Evolutionary conservation across 2,329 filamentous ascomycete genomes (phyloP).

Genomic region (Clarireedia hainanense): DNA sequence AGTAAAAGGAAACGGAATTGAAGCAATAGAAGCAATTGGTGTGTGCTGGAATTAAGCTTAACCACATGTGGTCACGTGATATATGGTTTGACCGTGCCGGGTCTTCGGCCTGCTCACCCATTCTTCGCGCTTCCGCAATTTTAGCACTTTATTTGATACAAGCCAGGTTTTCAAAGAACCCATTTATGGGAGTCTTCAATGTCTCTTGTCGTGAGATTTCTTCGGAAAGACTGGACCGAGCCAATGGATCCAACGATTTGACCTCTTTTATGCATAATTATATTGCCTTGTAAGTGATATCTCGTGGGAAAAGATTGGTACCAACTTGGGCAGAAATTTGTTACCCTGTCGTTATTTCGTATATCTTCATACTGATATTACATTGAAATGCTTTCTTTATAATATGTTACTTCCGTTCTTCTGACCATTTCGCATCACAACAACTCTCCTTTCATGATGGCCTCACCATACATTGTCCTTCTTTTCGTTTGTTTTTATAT

Average conservation of each 20-base stretch:
- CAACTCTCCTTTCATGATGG: neutral
- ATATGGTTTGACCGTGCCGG: neutral
- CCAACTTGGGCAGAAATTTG: neutral
- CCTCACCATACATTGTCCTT: slow-evolving; percentile 12
- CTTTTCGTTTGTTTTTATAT: slow-evolving; percentile 14
- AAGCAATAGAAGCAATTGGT: neutral
- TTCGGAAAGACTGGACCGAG: neutral
- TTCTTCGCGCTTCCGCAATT: neutral
- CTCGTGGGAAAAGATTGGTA: neutral
- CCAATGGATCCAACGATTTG: neutral
- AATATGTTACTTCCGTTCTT: neutral
- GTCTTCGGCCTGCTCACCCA: neutral
- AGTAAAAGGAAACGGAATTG: no score
- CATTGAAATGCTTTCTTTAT: neutral
- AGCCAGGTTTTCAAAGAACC: slow-evolving; percentile 6
- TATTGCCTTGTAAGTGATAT: neutral
- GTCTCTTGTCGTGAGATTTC: neutral
- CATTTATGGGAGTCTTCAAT: no score
- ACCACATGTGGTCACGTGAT: neutral
- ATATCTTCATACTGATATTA: slow-evolving; percentile 6
- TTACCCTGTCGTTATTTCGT: slow-evolving; percentile 2
- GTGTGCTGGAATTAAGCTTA: neutral
- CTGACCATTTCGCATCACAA: neutral
- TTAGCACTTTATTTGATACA: slow-evolving; percentile 18
- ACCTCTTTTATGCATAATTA: slow-evolving; percentile 12